Base-by-base conservation (phyloP, 306 rosid genomes). In the Hippophae rhamnoides region DNA sequence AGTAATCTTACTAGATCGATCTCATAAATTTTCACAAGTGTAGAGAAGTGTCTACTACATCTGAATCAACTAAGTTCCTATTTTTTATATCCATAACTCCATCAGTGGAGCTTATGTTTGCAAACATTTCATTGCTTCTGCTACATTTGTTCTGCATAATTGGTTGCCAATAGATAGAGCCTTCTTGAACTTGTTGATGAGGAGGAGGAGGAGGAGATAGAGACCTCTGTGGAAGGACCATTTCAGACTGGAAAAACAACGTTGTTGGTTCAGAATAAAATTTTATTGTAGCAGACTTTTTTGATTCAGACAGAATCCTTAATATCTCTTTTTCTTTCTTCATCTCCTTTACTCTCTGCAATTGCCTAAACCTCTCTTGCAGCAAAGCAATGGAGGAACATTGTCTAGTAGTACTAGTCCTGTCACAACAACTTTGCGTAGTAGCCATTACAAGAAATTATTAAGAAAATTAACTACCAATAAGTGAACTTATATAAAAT, bases 41-140 rank as follows among this genome's bases (percentile, higher is more conserved):
- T 74, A 77, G 74, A 64, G 81, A 75, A 63, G 84, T 72, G 62
- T 75, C 85, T 40, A 76, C 76, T 48, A 78, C 76, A 68, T 75
- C 67, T 26, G 62, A 64, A 49, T 49, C 53, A 3, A 3, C 53
- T 10, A 7, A 14, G 5, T 10, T 13, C 41, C 60, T 65, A 65
- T 59, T 63, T 9, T 62, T 69, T 64, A 61, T 64, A 49, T 52
- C 46, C 73, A 57, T 41, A 69, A 31, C 62, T 38, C 47, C 43
- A 51, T 67, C 64, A 47, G 68, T 46, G 12, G 78, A 67, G 43
- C 57, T 10, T 43, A 60, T 46, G 38, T 75, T 76, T 58, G 60
- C 67, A 42, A 67, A 46, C 54, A 51, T 48, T 14, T 61, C 27
- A 43, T 53, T 41, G 44, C 59, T 61, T 76, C 47, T 72, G 72